Conservation (phyloP, 2,329 filamentous ascomycete species). For the Penicillium expansum region DNA sequence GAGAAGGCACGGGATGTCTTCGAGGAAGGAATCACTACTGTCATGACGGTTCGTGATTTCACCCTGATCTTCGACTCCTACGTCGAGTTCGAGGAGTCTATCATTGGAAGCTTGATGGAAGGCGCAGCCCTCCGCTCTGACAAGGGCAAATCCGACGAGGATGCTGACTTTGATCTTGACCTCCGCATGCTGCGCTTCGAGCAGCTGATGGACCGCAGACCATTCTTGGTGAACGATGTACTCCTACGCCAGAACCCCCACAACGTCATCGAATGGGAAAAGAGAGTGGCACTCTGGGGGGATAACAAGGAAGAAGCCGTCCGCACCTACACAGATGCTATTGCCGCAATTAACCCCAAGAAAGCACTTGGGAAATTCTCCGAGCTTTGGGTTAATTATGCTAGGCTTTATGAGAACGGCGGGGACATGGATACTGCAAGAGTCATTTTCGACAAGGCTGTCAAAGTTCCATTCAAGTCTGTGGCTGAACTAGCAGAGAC, state of each 20-base stretch:
- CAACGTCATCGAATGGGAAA: constrained; percentile 95
- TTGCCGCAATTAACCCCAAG: constrained; percentile 88
- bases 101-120: constrained; percentile 90
- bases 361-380: constrained; percentile 92
- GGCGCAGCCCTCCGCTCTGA: constrained; percentile 75
- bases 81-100: constrained; percentile 92
- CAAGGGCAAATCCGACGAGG: constrained; percentile 72
- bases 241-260: constrained; percentile 92
- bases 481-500: constrained; percentile 96
- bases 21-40: constrained; percentile 93
- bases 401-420: constrained; percentile 90
- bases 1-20: constrained; percentile 91
- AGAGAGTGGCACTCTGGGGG: constrained; percentile 91
- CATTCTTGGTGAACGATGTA: constrained; percentile 95
- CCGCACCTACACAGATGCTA: constrained; percentile 91
- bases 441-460: constrained; percentile 94
- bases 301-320: constrained; percentile 89
- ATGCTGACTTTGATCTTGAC: constrained; percentile 90
- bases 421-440: constrained; percentile 81
- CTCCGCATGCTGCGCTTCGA: constrained; percentile 98
- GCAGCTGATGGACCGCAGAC: constrained; percentile 93
- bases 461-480: constrained; percentile 96
- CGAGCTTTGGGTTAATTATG: constrained; percentile 93
- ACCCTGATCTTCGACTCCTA: constrained; percentile 96
- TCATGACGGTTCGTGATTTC: constrained; percentile 98